These are phyloP conservation scores for Boletales sp. DNA, from an alignment of 768 basidiomycete genomes.

Conservation along the genomic window DNA sequence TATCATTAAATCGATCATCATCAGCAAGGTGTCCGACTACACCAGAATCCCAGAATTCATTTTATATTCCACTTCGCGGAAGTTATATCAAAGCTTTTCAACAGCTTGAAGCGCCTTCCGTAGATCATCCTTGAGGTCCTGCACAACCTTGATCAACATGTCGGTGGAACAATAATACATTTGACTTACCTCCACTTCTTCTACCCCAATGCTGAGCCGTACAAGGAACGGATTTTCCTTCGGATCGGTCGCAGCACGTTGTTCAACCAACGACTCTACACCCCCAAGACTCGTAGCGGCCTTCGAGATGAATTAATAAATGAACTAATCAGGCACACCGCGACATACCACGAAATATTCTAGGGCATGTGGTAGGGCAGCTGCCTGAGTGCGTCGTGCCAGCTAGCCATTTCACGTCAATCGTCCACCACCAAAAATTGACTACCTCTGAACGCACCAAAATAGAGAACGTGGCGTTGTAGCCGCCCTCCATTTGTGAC, in stretches of 20 bases:
- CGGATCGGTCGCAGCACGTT: constrained; percentile 59
- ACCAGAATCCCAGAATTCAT: no score
- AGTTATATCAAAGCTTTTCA: constrained; percentile 12
- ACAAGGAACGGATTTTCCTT: constrained; percentile 63
- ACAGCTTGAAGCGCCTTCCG: constrained; percentile 50
- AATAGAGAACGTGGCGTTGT: constrained; percentile 71
- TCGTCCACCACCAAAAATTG: neutral
- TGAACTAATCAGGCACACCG: neutral
- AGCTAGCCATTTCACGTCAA: constrained; percentile 36
- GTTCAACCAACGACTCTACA: constrained; percentile 81
- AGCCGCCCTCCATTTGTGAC: constrained; percentile 73
- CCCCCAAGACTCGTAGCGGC: constrained; percentile 87
- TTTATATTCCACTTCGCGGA: no score
- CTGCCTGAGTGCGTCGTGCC: constrained; percentile 48
- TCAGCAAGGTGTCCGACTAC: no score
- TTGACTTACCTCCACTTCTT: constrained; percentile 63
- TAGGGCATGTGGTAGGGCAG: constrained; percentile 53
- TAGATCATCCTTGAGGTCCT: constrained; percentile 75
- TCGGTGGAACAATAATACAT: neutral
- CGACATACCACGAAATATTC: constrained; percentile 68
- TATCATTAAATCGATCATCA: no score
- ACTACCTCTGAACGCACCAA: constrained; percentile 38
- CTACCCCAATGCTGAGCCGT: constrained; percentile 78
- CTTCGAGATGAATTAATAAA: constrained; percentile 33
- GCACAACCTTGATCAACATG: constrained; percentile 12